These are phyloP conservation scores for Paraglomus occultum DNA, from an alignment of 192 early-diverging fungal species.

Conservation along the genomic window DNA sequence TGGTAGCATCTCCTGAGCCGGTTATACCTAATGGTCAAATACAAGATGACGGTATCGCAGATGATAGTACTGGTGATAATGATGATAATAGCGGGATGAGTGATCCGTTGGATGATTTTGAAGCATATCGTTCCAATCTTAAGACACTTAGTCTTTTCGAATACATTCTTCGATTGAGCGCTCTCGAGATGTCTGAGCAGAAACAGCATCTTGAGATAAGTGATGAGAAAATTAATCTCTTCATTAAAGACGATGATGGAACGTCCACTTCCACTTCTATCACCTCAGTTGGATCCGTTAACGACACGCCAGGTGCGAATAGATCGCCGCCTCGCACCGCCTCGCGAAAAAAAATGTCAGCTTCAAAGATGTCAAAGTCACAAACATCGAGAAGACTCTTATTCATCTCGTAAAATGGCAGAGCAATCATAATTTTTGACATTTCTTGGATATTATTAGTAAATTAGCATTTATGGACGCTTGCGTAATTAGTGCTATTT, in stretches of 20 bases:
- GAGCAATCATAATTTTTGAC: too few relatives aligned
- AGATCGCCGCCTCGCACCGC: too few relatives aligned
- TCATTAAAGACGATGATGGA: constrained; percentile 43
- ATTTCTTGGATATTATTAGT: too few relatives aligned
- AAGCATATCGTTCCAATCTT: constrained; percentile 3
- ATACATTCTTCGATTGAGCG: constrained; percentile 58
- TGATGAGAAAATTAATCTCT: constrained; percentile 68
- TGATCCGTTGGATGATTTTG: background rate
- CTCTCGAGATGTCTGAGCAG: constrained; percentile 65
- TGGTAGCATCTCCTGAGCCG: background rate
- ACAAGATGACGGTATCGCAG: background rate
- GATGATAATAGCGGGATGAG: background rate
- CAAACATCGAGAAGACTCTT: too few relatives aligned
- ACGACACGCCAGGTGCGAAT: too few relatives aligned
- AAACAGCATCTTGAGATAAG: constrained; percentile 57
- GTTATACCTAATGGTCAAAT: background rate
- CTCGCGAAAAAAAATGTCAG: too few relatives aligned
- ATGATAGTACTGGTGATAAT: background rate
- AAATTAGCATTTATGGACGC: too few relatives aligned
- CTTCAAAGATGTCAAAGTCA: too few relatives aligned
- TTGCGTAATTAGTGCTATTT: too few relatives aligned
- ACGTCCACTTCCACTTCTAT: constrained; percentile 1
- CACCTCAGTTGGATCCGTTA: too few relatives aligned
- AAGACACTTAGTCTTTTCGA: constrained; percentile 60
- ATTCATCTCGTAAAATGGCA: too few relatives aligned